These are phyloP conservation scores for Globisporangium polare DNA, from an alignment of 352 stramenopile species.

Conservation along the genomic window DNA sequence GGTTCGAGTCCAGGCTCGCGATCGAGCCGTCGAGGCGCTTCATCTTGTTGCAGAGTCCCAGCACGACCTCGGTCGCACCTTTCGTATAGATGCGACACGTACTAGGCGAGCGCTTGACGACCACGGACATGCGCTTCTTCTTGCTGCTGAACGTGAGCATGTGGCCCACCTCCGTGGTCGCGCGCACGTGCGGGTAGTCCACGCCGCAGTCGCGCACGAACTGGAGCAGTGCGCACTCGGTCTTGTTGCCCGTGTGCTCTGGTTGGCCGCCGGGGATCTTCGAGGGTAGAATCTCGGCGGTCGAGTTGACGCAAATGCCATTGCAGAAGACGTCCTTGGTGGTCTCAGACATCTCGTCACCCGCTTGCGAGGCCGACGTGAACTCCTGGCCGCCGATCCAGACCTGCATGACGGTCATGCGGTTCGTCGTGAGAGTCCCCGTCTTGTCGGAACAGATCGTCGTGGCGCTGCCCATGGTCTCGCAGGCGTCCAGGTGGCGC, in stretches of 20 bases:
- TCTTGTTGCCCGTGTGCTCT: conserved; percentile 83
- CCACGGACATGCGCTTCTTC: conserved; percentile 83
- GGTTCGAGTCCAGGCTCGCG: conserved; percentile 35
- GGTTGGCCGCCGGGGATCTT: conserved; percentile 48
- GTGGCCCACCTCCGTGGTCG: conserved; percentile 49
- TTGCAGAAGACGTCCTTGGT: conserved; percentile 69
- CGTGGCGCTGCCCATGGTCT: conserved; percentile 94
- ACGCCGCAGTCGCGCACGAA: conserved; percentile 70
- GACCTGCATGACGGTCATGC: conserved; percentile 95
- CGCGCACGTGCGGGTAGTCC: conserved; percentile 50
- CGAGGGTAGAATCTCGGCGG: conserved; percentile 57
- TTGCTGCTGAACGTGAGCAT: conserved; percentile 84
- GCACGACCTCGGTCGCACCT: conserved; percentile 67
- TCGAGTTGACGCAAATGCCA: conserved; percentile 71
- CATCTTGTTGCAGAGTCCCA: conserved; percentile 68
- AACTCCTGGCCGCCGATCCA: conserved; percentile 73
- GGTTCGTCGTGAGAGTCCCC: conserved; percentile 95
- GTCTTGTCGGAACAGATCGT: conserved; percentile 99
- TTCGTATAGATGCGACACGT: conserved; percentile 77
- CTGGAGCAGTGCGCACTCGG: conserved; percentile 69
- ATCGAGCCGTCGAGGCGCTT: conserved; percentile 62
- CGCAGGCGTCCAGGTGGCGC: conserved; percentile 81
- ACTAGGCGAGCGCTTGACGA: conserved; percentile 38
- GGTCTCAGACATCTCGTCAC: conserved; percentile 53
- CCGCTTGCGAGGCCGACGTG: conserved; percentile 36